Conservation (phyloP, 371 early-diverging fungal genomes). For the Umbelopsis sp. region DNA sequence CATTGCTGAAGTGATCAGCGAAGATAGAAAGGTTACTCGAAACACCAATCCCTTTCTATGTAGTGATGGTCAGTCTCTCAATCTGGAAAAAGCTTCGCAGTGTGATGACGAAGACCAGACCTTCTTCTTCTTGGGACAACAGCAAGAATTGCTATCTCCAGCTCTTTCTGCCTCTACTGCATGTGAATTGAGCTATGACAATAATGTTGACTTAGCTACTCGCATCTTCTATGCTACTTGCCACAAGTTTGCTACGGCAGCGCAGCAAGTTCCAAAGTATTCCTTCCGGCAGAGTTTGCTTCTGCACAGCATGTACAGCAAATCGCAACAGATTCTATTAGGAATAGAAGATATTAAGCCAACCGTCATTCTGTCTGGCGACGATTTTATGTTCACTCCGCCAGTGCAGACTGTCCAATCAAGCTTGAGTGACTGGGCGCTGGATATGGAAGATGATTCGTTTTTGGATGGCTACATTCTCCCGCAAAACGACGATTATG, state of each 20-base stretch:
- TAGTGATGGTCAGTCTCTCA: not conserved
- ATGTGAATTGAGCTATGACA: conserved; percentile 3
- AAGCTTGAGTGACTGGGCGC: not conserved
- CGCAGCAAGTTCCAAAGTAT: conserved; percentile 38
- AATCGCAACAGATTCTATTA: conserved; percentile 50
- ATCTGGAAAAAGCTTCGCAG: not conserved
- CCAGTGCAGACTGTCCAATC: conserved; percentile 21
- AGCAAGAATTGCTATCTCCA: conserved; percentile 9
- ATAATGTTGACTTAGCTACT: conserved; percentile 36
- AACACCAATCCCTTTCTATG: not conserved
- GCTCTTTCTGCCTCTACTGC: not conserved
- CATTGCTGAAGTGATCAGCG: not conserved
- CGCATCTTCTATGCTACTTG: conserved; percentile 52
- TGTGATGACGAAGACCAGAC: conserved; percentile 7
- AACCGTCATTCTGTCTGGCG: conserved; percentile 44
- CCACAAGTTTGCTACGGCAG: conserved; percentile 45
- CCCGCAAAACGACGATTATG: not conserved
- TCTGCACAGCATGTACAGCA: conserved; percentile 51
- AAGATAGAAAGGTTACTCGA: not conserved
- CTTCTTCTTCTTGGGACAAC: not conserved
- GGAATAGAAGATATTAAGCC: conserved; percentile 43
- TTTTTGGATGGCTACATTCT: not conserved
- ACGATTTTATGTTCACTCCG: conserved; percentile 55
- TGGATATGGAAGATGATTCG: conserved; percentile 1
- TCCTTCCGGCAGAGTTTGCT: conserved; percentile 50